Evolutionary conservation across 768 basidiomycete species (phyloP), one percentile per base, ranked within the genome.

Genomic region (Mycena latifolia): DNA sequence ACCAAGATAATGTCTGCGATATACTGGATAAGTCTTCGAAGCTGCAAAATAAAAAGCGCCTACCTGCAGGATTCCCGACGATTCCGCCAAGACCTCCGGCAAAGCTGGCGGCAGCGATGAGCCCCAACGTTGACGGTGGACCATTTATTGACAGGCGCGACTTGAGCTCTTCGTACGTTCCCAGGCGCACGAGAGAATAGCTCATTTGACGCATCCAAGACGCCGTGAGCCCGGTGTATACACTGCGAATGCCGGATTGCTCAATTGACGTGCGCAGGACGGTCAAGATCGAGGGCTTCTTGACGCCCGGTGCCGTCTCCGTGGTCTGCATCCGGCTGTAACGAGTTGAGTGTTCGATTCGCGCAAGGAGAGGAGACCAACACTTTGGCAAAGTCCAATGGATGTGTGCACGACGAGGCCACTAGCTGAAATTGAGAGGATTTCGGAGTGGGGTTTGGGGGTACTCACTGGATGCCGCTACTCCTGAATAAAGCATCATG

Each of bases 191-290:
- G 50, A 96, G 87, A 0, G 93, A 93, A 73, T 96, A 96, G 12
- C 93, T 90, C 94, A 96, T 95, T 79, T 96, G 95, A 55, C 95
- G 86, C 76, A 95, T 82, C 25, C 95, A 77, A 3, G 94, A 93
- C 6, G 94, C 94, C 7, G 90, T 89, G 35, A 95, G 84, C 25
- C 95, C 95, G 14, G 91, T 89, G 71, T 93, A 95, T 27, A 96
- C 78, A 66, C 92, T 92, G 61, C 84, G 84, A 67, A 94, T 74
- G 67, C 95, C 94, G 22, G 88, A 87, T 67, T 88, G 82, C 18
- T 83, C 78, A 35, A 96, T 79, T 18, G 94, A 92, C 60, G 79
- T 79, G 50, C 85, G 85, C 50, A 96, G 81, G 24, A 92, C 86
- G 39, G 82, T 79, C 63, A 92, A 71, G 74, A 89, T 92, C 7